Evolutionary conservation across 371 early-diverging fungal genomes (phyloP).

Genomic region (Amoeboaphelidium protococcarum): DNA sequence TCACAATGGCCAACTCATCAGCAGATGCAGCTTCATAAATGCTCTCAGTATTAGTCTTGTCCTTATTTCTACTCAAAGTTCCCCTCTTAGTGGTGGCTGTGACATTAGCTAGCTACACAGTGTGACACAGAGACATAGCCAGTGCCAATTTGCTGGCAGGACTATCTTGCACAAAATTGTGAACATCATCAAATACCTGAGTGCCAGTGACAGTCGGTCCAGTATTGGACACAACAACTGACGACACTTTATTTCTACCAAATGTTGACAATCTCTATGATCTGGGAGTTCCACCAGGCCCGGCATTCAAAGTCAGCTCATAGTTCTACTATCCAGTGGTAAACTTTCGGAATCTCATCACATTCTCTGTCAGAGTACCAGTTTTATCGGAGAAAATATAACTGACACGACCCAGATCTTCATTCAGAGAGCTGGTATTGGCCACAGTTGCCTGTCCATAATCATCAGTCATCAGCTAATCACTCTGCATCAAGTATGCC

Average conservation of each 20-base stretch:
- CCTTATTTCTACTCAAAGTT: background rate
- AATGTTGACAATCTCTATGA: conserved; percentile 3
- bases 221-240: too few species aligned
- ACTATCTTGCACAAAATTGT: background rate
- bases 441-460: conserved; percentile 2
- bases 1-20: background rate
- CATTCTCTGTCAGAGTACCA: conserved; percentile 20
- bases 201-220: too few species aligned
- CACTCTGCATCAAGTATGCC: conserved; percentile 6
- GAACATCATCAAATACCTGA: too few species aligned
- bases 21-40: background rate
- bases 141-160: background rate
- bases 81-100: background rate
- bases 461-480: conserved; percentile 2
- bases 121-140: background rate
- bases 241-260: background rate
- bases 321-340: background rate
- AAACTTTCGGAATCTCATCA: conserved; percentile 13
- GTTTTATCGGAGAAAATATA: conserved; percentile 23
- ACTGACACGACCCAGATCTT: conserved; percentile 18
- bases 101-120: background rate
- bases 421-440: conserved; percentile 13
- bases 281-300: conserved; percentile 1
- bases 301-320: background rate
- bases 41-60: background rate